phyloP scores from a whole-genome alignment of 352 stramenopile species.

The Phytophthora boehmeriae region DNA sequence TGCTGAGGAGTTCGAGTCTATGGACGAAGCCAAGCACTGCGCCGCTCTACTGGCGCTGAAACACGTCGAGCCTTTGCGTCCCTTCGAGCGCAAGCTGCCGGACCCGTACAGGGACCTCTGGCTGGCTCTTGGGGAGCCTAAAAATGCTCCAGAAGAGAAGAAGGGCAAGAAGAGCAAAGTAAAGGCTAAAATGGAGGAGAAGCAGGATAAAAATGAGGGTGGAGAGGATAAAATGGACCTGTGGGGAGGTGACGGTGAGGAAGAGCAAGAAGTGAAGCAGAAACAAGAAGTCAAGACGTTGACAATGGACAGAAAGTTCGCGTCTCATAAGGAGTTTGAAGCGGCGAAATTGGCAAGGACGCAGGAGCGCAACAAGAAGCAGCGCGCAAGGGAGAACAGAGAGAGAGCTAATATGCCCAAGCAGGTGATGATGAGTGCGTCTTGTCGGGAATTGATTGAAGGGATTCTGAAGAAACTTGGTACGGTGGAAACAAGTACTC shows the following conservation, averaged over 20 bases:
- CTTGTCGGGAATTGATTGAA: slow-evolving; percentile 90
- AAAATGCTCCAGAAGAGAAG: slow-evolving; percentile 3
- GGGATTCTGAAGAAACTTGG: slow-evolving; percentile 65
- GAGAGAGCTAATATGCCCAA: slow-evolving; percentile 90
- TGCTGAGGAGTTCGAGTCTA: slow-evolving; percentile 74
- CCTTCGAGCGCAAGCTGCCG: slow-evolving; percentile 95
- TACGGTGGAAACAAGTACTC: slow-evolving; percentile 16
- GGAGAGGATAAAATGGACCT: slow-evolving; percentile 45
- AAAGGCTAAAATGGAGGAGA: neutral
- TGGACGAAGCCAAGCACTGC: slow-evolving; percentile 93
- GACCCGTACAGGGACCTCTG: slow-evolving; percentile 97
- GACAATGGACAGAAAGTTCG: slow-evolving; percentile 79
- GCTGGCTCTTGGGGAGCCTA: slow-evolving; percentile 50
- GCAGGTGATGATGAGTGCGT: slow-evolving; percentile 91
- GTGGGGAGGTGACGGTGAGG: slow-evolving; percentile 32
- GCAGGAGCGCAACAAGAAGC: slow-evolving; percentile 77
- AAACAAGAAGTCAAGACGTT: slow-evolving; percentile 39
- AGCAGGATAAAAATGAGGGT: slow-evolving; percentile 7
- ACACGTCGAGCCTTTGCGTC: slow-evolving; percentile 92
- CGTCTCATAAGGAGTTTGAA: slow-evolving; percentile 74
- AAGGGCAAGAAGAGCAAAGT: slow-evolving; percentile 8
- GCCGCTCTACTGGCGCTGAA: slow-evolving; percentile 94
- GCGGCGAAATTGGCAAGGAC: slow-evolving; percentile 52
- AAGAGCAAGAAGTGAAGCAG: slow-evolving; percentile 26
- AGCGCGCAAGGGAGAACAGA: slow-evolving; percentile 89